Conservation (phyloP, 805 yeast genomes). For the Pichia deserticola region DNA sequence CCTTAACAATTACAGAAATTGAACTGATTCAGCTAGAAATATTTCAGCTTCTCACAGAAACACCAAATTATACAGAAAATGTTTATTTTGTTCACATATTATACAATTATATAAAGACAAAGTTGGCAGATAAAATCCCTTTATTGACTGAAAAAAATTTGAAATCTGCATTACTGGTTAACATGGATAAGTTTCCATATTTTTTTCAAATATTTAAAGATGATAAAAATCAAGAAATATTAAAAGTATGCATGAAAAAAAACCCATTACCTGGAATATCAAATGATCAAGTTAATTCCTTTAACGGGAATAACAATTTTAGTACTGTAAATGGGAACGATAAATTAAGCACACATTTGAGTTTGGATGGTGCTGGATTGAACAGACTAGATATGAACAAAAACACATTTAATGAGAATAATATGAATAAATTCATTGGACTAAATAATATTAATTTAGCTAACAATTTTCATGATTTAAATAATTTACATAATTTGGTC, state of each 20-base stretch:
- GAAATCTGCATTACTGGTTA: constrained; percentile 29
- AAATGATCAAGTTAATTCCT: no score
- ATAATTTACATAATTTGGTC: background rate
- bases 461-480: constrained; percentile 4
- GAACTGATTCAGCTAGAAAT: constrained; percentile 34
- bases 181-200: constrained; percentile 23
- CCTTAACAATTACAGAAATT: constrained; percentile 17
- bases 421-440: no score
- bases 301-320: no score
- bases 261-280: no score
- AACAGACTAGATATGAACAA: no score
- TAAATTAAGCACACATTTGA: no score
- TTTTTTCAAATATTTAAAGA: constrained; percentile 39
- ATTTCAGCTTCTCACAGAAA: constrained; percentile 19
- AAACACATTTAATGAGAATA: no score
- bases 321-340: no score
- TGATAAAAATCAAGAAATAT: constrained; percentile 35
- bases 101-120: constrained; percentile 27
- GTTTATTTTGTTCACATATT: constrained; percentile 19
- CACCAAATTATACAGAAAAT: constrained; percentile 20
- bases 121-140: constrained; percentile 33
- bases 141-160: constrained; percentile 16
- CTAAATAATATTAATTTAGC: no score
- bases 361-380: no score
- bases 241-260: background rate